Evolutionary conservation across 306 rosid species (phyloP), one percentile per base, ranked within the genome.

Genomic region (Leucaena leucocephala): DNA sequence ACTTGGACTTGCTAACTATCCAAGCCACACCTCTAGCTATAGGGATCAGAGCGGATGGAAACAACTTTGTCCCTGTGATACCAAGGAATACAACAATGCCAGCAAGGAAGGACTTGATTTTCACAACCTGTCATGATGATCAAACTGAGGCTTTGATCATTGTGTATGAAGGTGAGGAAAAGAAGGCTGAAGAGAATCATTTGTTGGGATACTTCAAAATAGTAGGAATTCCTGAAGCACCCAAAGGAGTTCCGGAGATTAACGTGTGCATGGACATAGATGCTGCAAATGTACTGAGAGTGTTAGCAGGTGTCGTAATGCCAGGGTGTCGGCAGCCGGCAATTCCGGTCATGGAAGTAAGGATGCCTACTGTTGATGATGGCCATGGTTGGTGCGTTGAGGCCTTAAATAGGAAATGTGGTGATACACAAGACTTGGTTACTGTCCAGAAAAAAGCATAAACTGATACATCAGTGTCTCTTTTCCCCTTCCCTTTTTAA

Each of bases 311-410:
- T 33, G 92, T 90, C 10, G 75, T 79, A 40, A 84, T 90, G 86
- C 90, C 92, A 4, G 95, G 97, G 36, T 71, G 89, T 45, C 85
- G 83, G 55, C 76, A 78, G 33, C 81, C 91, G 22, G 84, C 70
- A 2, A 72, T 70, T 72, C 97, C 98, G 44, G 87, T 85, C 71
- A 83, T 95, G 94, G 96, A 93, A 75, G 97, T 92, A 38, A 91
- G 91, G 83, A 92, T 92, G 97, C 98, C 97, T 5, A 90, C 89
- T 0, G 89, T 95, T 6, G 97, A 91, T 52, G 93, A 95, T 39
- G 98, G 97, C 8, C 96, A 92, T 35, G 94, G 97, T 76, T 91
- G 97, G 98, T 90, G 97, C 15, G 96, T 90, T 8, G 90, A 88
- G 86, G 94, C 96, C 33, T 80, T 92, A n/a, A 65, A 80, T 72